These are phyloP conservation scores for Aspergillus neotritici DNA, from an alignment of 2,329 filamentous ascomycete species.

Conservation along the genomic window DNA sequence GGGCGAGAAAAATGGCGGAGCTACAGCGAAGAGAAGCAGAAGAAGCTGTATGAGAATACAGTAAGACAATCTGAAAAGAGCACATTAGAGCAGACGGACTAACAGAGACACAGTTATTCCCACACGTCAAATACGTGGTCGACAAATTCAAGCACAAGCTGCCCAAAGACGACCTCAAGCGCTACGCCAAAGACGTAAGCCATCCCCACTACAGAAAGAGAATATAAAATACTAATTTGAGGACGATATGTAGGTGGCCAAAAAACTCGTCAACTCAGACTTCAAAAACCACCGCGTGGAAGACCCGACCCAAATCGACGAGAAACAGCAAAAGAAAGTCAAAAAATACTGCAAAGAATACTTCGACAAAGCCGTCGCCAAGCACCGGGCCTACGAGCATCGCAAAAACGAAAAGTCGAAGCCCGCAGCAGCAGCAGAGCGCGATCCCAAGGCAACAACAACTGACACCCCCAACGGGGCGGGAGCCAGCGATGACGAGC, in stretches of 20 bases:
- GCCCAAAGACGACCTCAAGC: slow-evolving; percentile 68
- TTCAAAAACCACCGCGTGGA: slow-evolving; percentile 84
- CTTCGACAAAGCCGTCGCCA: slow-evolving; percentile 77
- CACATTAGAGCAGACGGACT: slow-evolving; percentile 2
- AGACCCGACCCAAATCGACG: slow-evolving; percentile 69
- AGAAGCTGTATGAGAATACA: slow-evolving; percentile 91
- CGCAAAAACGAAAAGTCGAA: slow-evolving; percentile 50
- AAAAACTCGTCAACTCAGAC: slow-evolving; percentile 86
- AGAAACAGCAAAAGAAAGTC: slow-evolving; percentile 74
- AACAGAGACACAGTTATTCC: slow-evolving; percentile 59
- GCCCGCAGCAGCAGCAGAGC: slow-evolving; percentile 25
- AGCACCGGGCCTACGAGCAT: slow-evolving; percentile 65
- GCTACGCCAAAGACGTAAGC: slow-evolving; percentile 58
- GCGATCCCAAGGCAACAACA: slow-evolving; percentile 19
- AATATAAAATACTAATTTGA: slow-evolving; percentile 40
- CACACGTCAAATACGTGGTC: slow-evolving; percentile 76
- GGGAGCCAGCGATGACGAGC: slow-evolving; percentile 15
- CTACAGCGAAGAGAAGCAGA: slow-evolving; percentile 69
- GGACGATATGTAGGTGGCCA: slow-evolving; percentile 58
- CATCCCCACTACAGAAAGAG: slow-evolving; percentile 49
- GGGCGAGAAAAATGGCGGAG: slow-evolving; percentile 47
- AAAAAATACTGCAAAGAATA: slow-evolving; percentile 80
- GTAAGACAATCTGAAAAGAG: slow-evolving; percentile 48
- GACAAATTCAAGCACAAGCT: slow-evolving; percentile 84
- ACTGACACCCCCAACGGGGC: slow-evolving; percentile 20